Evolutionary conservation across 805 yeast species (phyloP).

Genomic region (Cephaloascus fragrans): DNA sequence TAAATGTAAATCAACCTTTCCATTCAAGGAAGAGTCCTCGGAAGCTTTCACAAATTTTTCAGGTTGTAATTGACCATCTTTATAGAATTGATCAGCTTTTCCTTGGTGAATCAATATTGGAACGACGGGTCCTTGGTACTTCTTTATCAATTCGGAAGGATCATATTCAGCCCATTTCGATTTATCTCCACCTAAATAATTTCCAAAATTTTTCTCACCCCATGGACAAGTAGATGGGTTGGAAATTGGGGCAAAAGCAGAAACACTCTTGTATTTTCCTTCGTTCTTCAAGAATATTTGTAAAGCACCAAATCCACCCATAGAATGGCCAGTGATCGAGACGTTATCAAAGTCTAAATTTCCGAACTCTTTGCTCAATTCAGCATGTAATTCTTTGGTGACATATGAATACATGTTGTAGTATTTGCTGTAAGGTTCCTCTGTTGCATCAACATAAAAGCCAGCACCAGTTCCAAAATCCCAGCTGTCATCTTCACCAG

Average conservation of each 20-base stretch:
- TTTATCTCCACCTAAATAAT: conserved; percentile 61
- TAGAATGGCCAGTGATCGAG: conserved; percentile 91
- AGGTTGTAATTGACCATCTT: conserved; percentile 61
- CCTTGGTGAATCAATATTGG: conserved; percentile 83
- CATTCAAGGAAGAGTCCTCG: conserved; percentile 47
- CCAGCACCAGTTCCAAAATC: conserved; percentile 96
- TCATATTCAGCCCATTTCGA: conserved; percentile 69
- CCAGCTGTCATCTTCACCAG: conserved; percentile 77
- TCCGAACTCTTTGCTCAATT: conserved; percentile 30
- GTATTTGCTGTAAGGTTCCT: conserved; percentile 58
- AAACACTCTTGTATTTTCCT: conserved; percentile 63
- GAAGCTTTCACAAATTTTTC: conserved; percentile 58
- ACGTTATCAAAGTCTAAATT: conserved; percentile 55
- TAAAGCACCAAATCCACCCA: conserved; percentile 97
- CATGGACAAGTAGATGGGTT: conserved; percentile 74
- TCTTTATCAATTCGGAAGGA: conserved; percentile 66
- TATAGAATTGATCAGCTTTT: conserved; percentile 63
- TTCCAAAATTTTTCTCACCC: conserved; percentile 80
- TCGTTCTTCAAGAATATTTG: conserved; percentile 58
- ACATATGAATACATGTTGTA: conserved; percentile 86
- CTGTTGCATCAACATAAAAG: conserved; percentile 80
- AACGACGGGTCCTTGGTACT: conserved; percentile 40
- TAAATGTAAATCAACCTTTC: conserved; percentile 44
- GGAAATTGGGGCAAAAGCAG: conserved; percentile 86
- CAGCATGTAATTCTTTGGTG: conserved; percentile 57